Percentiles rank a stretch among this genome's conserved stretches.
These are phyloP conservation scores for Globisporangium echinulatum DNA, from an alignment of 352 stramenopile species.

Conservation along the genomic window DNA sequence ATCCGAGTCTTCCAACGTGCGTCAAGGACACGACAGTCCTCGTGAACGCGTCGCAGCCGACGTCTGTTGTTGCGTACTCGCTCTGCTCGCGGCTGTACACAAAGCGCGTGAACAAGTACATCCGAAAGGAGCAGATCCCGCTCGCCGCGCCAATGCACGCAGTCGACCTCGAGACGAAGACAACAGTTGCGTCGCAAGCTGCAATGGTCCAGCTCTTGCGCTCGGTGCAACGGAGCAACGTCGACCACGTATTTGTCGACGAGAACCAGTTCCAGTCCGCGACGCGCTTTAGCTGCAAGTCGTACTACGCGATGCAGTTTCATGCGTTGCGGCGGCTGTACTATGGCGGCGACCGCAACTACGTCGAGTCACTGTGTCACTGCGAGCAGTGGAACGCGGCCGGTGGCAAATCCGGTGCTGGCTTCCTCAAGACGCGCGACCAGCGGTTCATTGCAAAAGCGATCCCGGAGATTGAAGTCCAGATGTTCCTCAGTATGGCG, in stretches of 20 bases:
- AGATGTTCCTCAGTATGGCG: conserved; percentile 88
- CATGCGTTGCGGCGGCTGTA: conserved; percentile 76
- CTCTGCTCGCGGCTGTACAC: conserved; percentile 81
- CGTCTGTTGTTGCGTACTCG: conserved; percentile 81
- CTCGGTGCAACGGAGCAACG: conserved; percentile 66
- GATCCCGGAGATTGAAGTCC: conserved; percentile 80
- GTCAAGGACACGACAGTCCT: conserved; percentile 69
- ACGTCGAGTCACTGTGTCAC: conserved; percentile 81
- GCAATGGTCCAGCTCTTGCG: conserved; percentile 63
- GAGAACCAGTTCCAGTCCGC: conserved; percentile 80
- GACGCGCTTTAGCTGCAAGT: conserved; percentile 84
- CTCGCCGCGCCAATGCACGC: conserved; percentile 28
- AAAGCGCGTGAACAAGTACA: conserved; percentile 66
- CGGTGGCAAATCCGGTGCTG: conserved; percentile 80
- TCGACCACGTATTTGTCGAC: conserved; percentile 82
- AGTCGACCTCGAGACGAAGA: conserved; percentile 17
- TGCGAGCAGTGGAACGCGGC: conserved; percentile 84
- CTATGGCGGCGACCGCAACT: conserved; percentile 81
- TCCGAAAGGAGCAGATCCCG: conserved; percentile 45
- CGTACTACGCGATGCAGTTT: conserved; percentile 88
- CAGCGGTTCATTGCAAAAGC: conserved; percentile 85
- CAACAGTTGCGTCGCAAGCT: conserved; percentile 10
- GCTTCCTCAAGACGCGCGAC: conserved; percentile 83
- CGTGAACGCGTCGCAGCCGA: conserved; percentile 75
- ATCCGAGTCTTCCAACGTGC: conserved; percentile 67